Conservation (phyloP, 2,329 filamentous ascomycete species). For the Fusarium camptoceras region DNA sequence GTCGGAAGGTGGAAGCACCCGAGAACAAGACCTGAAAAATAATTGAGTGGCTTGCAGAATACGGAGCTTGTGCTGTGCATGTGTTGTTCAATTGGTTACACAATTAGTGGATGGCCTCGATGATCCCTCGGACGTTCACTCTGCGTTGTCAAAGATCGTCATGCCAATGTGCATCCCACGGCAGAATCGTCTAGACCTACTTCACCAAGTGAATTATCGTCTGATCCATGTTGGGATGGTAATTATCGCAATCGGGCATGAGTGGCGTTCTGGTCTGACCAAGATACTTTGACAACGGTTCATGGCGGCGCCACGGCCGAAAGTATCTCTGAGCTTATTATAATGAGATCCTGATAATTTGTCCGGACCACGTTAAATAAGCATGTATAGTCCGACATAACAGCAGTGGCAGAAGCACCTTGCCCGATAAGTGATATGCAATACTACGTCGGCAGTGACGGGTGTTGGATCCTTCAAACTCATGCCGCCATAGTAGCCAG, state of each 20-base stretch:
- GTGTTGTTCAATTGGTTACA: slow-evolving; percentile 1
- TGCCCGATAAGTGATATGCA: slow-evolving; percentile 1
- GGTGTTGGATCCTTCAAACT: not conserved
- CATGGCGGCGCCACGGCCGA: slow-evolving; percentile 7
- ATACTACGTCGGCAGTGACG: slow-evolving; percentile 5
- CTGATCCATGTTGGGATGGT: not conserved
- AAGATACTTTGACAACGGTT: not conserved
- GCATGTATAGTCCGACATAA: slow-evolving; percentile 1
- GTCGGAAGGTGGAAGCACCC: not conserved
- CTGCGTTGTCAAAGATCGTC: not conserved
- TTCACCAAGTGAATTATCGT: not conserved
- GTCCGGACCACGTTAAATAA: not conserved
- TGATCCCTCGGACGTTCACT: not conserved
- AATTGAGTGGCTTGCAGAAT: not conserved
- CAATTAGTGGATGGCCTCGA: not conserved
- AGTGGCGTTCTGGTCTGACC: not conserved
- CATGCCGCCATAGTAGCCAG: not conserved
- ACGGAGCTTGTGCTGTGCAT: not conserved
- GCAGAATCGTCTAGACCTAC: not conserved
- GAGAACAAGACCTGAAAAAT: not conserved
- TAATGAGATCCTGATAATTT: not conserved
- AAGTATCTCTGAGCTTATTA: not conserved
- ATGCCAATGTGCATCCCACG: not conserved
- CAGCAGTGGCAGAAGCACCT: not conserved
- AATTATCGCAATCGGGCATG: not conserved